Percentiles rank a stretch among this genome's conserved stretches.
Conservation (phyloP, 2,329 filamentous ascomycete species). For the Metarhizium anisopliae region DNA sequence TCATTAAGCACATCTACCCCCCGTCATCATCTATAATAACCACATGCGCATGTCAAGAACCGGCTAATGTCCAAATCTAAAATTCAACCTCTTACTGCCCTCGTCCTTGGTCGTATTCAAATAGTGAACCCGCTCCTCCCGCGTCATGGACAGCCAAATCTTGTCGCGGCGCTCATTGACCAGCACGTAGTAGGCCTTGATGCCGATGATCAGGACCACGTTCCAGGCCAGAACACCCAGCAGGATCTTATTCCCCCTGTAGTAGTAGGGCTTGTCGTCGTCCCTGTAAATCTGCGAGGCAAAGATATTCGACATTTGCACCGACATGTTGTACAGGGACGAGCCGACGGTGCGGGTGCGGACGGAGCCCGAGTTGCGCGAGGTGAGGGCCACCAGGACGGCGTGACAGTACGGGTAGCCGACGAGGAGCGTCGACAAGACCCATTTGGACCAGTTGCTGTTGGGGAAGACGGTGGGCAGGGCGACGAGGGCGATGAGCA, state of each 20-base stretch:
- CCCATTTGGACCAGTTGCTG: constrained; percentile 22
- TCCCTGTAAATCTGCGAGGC: constrained; percentile 29
- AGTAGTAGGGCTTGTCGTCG: constrained; percentile 20
- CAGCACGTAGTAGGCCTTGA: constrained; percentile 43
- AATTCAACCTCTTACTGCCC: constrained; percentile 35
- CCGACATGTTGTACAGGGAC: constrained; percentile 44
- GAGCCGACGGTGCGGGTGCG: constrained; percentile 48
- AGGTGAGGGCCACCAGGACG: constrained; percentile 47
- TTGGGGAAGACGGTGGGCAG: constrained; percentile 13
- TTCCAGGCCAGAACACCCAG: constrained; percentile 39
- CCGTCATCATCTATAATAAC: no score
- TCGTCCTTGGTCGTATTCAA: constrained; percentile 29
- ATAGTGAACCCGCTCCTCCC: constrained; percentile 26
- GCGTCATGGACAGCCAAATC: constrained; percentile 38
- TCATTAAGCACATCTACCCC: no score
- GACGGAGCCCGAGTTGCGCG: constrained; percentile 49
- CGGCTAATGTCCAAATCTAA: constrained; percentile 30
- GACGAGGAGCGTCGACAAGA: constrained; percentile 23
- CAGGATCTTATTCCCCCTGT: constrained; percentile 40
- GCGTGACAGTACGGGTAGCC: constrained; percentile 20
- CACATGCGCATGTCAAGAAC: no score
- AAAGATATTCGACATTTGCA: constrained; percentile 24
- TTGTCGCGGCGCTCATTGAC: constrained; percentile 35
- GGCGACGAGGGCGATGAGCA: constrained; percentile 36
- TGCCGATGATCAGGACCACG: constrained; percentile 35